phyloP scores from a whole-genome alignment of 2,329 filamentous ascomycete genomes.

The Phialocephala subalpina region DNA sequence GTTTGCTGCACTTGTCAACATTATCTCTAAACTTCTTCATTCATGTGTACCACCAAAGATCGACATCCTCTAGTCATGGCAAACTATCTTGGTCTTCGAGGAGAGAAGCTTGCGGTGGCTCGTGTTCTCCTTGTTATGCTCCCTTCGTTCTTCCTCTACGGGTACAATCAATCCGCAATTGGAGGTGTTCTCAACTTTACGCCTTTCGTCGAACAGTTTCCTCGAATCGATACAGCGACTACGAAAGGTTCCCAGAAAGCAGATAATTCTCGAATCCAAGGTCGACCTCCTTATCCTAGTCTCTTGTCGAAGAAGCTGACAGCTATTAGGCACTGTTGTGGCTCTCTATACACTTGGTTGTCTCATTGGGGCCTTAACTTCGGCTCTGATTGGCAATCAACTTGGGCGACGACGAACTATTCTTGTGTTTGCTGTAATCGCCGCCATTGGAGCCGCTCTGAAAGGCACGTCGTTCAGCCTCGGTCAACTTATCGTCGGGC shows the following conservation, averaged over 20 bases:
- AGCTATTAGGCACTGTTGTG: conserved; percentile 18
- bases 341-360: conserved; percentile 17
- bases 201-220: conserved; percentile 53
- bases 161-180: conserved; percentile 60
- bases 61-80: background rate
- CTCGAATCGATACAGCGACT: conserved; percentile 56
- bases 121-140: conserved; percentile 10
- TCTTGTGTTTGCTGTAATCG: conserved; percentile 16
- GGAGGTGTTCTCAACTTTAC: conserved; percentile 50
- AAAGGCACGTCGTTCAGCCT: conserved; percentile 42
- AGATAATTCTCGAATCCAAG: conserved; percentile 47
- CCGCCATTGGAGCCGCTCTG: conserved; percentile 47
- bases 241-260: conserved; percentile 51
- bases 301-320: background rate
- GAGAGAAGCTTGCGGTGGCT: background rate
- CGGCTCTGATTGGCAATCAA: conserved; percentile 11
- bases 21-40: background rate
- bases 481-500: conserved; percentile 53
- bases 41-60: background rate
- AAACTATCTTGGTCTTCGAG: background rate
- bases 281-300: conserved; percentile 4
- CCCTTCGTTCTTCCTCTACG: conserved; percentile 47
- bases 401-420: conserved; percentile 19
- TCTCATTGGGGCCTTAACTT: conserved; percentile 17
- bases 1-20: background rate